Evolutionary conservation across 257 asterid genomes (phyloP), one percentile per base, ranked within the genome.

Genomic region (Hygrophila difformis): DNA sequence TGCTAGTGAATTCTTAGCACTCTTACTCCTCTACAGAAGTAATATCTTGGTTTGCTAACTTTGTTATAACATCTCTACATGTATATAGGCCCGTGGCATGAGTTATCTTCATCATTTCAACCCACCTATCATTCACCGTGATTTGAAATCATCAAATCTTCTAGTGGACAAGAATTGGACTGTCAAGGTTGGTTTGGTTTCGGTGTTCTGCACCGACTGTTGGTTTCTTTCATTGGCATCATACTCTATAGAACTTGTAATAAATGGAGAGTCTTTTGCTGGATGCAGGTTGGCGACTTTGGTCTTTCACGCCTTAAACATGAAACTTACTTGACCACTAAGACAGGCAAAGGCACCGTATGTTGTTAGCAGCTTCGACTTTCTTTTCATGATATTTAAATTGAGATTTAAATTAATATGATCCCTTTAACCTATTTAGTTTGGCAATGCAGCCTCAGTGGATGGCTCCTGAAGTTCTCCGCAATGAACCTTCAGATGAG

Each of bases 391-490:
- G 37, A 33, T 9, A 19, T 18, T 35, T 3, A 23, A 22, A 18
- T 50, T 10, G 37, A 33, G 37, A 19, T 18, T 35, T 3, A 23
- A 22, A 18, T 50, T 34, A 18, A 23, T 49, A 22, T 11, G 36
- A 49, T 18, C 23, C 39, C 44, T 34, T 49, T 18, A 21, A 18
- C 6, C 35, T 40, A 12, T 7, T 26, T 50, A n/a, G 19, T 33
- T 11, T 26, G 33, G 33, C 50, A 49, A 57, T 76, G 64, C 83
- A 91, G 99, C 96, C 99, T 55, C 96, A 86, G 67, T 91, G 99
- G 96, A 91, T 91, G 99, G 99, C 99, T 62, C 99, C 99, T 37
- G 99, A 91, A 75, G 96, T 91, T 67, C 94, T 91, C 61, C 96
- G 96, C 49, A 86, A 72, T 20, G 99, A 91, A 65, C 93, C 80